Conservation (phyloP, 768 basidiomycete genomes). For the Tylopilus felleus region DNA sequence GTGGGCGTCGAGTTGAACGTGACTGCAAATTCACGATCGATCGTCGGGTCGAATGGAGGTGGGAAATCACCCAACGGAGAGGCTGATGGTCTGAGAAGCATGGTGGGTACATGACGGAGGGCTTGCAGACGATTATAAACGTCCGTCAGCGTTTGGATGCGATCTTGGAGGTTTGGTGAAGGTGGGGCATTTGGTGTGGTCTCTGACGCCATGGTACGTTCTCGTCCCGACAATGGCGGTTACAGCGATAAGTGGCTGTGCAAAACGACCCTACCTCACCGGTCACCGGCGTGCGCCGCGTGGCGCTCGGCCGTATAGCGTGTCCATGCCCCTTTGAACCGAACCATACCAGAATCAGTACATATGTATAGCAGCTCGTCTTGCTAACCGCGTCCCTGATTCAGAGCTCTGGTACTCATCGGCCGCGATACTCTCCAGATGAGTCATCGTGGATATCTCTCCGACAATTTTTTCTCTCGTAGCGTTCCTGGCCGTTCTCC, state of each 20-base stretch:
- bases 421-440: neutral
- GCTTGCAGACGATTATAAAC: slow-evolving; percentile 43
- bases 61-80: slow-evolving; percentile 24
- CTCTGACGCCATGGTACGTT: slow-evolving; percentile 4
- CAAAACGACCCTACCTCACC: neutral
- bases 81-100: slow-evolving; percentile 38
- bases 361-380: neutral
- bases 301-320: slow-evolving; percentile 8
- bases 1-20: slow-evolving; percentile 28
- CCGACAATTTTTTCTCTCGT: neutral
- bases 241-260: slow-evolving; percentile 19
- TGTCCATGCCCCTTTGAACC: too few species aligned
- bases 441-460: slow-evolving; percentile 11
- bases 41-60: slow-evolving; percentile 26
- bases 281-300: slow-evolving; percentile 1
- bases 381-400: slow-evolving; percentile 7
- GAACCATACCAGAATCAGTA: neutral
- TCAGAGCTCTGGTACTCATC: neutral
- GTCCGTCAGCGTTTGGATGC: slow-evolving; percentile 47
- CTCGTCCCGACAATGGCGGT: neutral
- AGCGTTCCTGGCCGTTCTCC: slow-evolving; percentile 1
- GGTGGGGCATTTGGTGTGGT: neutral
- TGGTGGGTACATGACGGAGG: slow-evolving; percentile 44
- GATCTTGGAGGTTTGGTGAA: slow-evolving; percentile 35
- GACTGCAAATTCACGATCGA: slow-evolving; percentile 28